Conservation (phyloP, 305 asterid species). For the Plantago rigida region DNA sequence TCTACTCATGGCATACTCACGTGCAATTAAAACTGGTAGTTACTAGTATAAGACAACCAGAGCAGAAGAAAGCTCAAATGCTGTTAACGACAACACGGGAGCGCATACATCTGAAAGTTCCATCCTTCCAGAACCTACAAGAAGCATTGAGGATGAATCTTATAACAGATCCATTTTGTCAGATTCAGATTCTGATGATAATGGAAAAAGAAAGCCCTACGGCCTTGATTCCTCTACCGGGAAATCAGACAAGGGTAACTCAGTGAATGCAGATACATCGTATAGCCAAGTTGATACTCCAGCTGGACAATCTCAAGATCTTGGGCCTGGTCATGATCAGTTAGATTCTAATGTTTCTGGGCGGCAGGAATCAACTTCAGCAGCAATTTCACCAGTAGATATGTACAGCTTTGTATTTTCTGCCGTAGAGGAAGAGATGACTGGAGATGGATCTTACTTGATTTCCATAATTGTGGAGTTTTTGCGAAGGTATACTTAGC, state of each 20-base stretch:
- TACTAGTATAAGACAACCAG: slow-evolving; percentile 44
- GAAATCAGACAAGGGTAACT: slow-evolving; percentile 30
- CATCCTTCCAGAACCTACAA: slow-evolving; percentile 33
- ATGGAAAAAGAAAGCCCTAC: slow-evolving; percentile 28
- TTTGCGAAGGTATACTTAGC: slow-evolving; percentile 60
- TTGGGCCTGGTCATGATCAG: slow-evolving; percentile 35
- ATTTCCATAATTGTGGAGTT: slow-evolving; percentile 68
- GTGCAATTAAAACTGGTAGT: slow-evolving; percentile 65
- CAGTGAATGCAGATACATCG: slow-evolving; percentile 32
- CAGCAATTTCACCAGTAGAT: slow-evolving; percentile 63
- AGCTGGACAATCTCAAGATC: slow-evolving; percentile 34
- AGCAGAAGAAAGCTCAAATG: slow-evolving; percentile 39
- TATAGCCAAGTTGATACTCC: slow-evolving; percentile 35
- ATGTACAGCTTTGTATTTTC: slow-evolving; percentile 59
- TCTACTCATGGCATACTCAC: slow-evolving; percentile 53
- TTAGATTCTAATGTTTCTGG: slow-evolving; percentile 44
- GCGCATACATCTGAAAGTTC: slow-evolving; percentile 38
- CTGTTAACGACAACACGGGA: slow-evolving; percentile 30
- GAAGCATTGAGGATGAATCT: slow-evolving; percentile 34
- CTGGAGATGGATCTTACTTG: slow-evolving; percentile 79
- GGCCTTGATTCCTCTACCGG: slow-evolving; percentile 35
- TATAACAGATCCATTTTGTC: slow-evolving; percentile 29
- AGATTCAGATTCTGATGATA: slow-evolving; percentile 53
- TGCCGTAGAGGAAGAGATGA: slow-evolving; percentile 80
- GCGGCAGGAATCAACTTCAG: slow-evolving; percentile 53